Percentiles rank a stretch among this genome's conserved stretches.
These are phyloP conservation scores for Nigrograna mackinnonii DNA, from an alignment of 2,329 filamentous ascomycete genomes.

Conservation along the genomic window DNA sequence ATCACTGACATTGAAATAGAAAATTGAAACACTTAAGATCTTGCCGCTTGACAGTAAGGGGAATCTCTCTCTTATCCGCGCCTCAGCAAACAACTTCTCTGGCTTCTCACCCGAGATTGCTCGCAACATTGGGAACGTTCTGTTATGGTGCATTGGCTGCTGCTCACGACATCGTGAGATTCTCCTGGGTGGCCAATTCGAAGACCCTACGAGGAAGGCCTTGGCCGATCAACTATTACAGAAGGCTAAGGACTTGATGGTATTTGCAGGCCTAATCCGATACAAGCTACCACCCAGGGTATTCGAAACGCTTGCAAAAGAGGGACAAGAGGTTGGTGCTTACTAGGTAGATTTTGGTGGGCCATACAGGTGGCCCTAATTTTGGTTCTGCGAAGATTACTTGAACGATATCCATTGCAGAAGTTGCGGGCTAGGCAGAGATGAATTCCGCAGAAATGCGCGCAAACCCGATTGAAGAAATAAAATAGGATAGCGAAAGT, in stretches of 20 bases:
- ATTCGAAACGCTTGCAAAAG: constrained; percentile 84
- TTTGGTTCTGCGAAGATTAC: too few species aligned
- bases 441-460: too few species aligned
- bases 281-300: constrained; percentile 87
- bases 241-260: constrained; percentile 87
- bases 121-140: constrained; percentile 84
- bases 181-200: constrained; percentile 71
- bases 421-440: too few species aligned
- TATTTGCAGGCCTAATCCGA: constrained; percentile 89
- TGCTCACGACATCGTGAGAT: constrained; percentile 76
- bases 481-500: too few species aligned
- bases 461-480: too few species aligned
- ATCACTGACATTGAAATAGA: constrained; percentile 4
- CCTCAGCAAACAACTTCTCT: constrained; percentile 79
- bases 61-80: constrained; percentile 78
- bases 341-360: constrained; percentile 25
- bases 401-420: too few species aligned
- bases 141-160: constrained; percentile 92
- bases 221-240: constrained; percentile 71
- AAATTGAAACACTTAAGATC: constrained; percentile 66
- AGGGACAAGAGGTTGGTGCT: constrained; percentile 54
- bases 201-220: constrained; percentile 60
- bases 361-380: too few species aligned
- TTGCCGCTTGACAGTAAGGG: constrained; percentile 77
- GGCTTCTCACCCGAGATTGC: constrained; percentile 78